phyloP scores from a whole-genome alignment of 2,329 filamentous ascomycete species.

The Cercospora sesami region DNA sequence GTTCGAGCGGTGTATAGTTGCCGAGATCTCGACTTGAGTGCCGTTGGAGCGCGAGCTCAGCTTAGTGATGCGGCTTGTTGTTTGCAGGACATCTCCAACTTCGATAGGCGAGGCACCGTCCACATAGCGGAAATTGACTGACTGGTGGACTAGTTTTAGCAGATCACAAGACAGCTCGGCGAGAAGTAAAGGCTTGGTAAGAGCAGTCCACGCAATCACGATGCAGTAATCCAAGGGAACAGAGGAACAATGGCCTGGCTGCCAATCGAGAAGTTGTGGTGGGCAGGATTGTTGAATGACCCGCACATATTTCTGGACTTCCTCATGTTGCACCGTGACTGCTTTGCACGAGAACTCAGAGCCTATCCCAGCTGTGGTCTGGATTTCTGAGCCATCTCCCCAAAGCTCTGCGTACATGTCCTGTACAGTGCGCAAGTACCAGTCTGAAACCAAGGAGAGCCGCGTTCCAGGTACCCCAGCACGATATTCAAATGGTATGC shows the following conservation, averaged over 20 bases:
- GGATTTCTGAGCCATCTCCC: not conserved
- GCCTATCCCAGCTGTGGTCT: not conserved
- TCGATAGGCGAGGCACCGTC: not conserved
- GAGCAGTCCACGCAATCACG: not conserved
- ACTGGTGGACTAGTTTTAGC: not conserved
- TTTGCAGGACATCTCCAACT: not conserved
- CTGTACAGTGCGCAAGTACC: not conserved
- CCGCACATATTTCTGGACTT: not conserved
- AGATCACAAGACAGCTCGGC: not conserved
- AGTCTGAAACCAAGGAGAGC: not conserved
- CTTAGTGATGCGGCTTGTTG: not conserved
- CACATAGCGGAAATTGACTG: not conserved
- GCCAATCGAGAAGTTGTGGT: not conserved
- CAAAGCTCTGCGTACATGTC: not conserved
- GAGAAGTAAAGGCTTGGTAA: not conserved
- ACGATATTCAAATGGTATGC: not conserved
- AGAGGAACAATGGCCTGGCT: not conserved
- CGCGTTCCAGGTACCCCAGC: not conserved
- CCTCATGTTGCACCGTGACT: not conserved
- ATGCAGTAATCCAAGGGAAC: not conserved
- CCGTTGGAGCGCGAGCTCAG: not conserved
- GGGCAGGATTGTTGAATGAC: not conserved
- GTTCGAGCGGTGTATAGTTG: not conserved
- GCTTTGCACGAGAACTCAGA: not conserved
- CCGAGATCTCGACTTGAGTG: not conserved